Percentiles rank a stretch among this genome's conserved stretches.
phyloP scores from a whole-genome alignment of 2,329 filamentous ascomycete species.

The Ophiostoma ulmi region DNA sequence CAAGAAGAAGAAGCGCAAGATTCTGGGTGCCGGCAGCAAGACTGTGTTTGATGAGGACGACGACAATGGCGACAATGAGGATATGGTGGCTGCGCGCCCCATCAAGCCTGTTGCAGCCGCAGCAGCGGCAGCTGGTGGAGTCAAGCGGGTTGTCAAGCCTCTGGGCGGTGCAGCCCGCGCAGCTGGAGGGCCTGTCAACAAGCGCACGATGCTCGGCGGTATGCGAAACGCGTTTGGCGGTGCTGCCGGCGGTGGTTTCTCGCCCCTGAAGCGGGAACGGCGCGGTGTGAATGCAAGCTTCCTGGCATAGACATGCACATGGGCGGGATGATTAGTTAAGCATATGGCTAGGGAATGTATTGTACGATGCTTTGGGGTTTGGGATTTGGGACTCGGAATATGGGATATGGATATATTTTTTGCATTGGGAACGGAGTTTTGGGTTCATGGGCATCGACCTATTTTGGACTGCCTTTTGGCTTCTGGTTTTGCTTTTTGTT shows the following conservation, averaged over 20 bases:
- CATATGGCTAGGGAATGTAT: not conserved
- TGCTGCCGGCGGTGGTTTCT: slow-evolving; percentile 47
- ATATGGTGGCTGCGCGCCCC: slow-evolving; percentile 15
- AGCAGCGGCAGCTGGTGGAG: slow-evolving; percentile 21
- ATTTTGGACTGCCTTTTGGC: not conserved
- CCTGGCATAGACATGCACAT: slow-evolving; percentile 35
- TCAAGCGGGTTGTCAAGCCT: slow-evolving; percentile 29
- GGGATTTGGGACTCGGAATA: not conserved
- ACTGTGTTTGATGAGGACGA: slow-evolving; percentile 70
- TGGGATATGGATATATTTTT: not conserved
- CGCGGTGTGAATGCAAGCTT: slow-evolving; percentile 60
- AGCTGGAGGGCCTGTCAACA: slow-evolving; percentile 32
- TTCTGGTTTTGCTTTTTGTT: slow-evolving; percentile 4
- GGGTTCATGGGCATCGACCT: not conserved
- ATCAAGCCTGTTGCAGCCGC: not conserved
- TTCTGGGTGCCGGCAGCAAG: slow-evolving; percentile 57
- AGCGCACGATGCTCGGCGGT: slow-evolving; percentile 31
- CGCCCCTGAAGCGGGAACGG: slow-evolving; percentile 66
- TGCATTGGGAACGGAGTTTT: slow-evolving; percentile 8
- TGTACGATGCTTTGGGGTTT: not conserved
- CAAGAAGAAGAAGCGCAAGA: slow-evolving; percentile 68
- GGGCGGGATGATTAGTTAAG: not conserved
- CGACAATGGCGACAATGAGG: slow-evolving; percentile 35
- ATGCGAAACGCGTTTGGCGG: slow-evolving; percentile 44
- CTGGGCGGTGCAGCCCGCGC: slow-evolving; percentile 29